phyloP scores from a whole-genome alignment of 2,329 filamentous ascomycete species.

The Podosphaera xanthii region DNA sequence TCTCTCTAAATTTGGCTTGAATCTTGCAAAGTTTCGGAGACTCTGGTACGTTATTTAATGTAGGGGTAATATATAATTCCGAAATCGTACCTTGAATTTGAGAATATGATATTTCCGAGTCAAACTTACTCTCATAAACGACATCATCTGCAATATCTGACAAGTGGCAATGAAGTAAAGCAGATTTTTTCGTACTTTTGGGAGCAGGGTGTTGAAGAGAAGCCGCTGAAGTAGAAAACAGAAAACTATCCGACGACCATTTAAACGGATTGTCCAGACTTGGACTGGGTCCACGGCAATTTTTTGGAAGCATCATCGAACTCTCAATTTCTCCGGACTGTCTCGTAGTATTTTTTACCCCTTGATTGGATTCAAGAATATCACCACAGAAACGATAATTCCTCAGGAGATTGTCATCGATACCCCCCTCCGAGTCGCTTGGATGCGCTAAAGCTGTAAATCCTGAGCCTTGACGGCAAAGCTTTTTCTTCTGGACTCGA shows the following conservation, averaged over 20 bases:
- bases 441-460: no score
- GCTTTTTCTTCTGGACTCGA: not conserved
- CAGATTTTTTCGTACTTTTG: constrained; percentile 8
- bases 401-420: not conserved
- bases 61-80: no score
- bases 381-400: not conserved
- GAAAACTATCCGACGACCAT: not conserved
- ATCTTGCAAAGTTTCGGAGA: constrained; percentile 7
- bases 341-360: not conserved
- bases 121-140: constrained; percentile 9
- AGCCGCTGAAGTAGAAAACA: constrained; percentile 7
- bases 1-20: not conserved
- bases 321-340: not conserved
- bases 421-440: not conserved
- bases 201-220: constrained; percentile 12
- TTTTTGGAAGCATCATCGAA: no score
- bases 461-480: not conserved
- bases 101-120: constrained; percentile 7
- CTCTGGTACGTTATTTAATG: no score
- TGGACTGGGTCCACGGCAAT: no score
- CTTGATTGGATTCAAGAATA: not conserved
- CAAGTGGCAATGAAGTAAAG: constrained; percentile 7
- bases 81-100: constrained; percentile 1
- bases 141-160: constrained; percentile 8
- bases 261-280: not conserved